A percentile compares a stretch with the other conserved stretches of the same genome.
Evolutionary conservation across 768 basidiomycete genomes (phyloP).

Genomic region (Boletus insuetus): DNA sequence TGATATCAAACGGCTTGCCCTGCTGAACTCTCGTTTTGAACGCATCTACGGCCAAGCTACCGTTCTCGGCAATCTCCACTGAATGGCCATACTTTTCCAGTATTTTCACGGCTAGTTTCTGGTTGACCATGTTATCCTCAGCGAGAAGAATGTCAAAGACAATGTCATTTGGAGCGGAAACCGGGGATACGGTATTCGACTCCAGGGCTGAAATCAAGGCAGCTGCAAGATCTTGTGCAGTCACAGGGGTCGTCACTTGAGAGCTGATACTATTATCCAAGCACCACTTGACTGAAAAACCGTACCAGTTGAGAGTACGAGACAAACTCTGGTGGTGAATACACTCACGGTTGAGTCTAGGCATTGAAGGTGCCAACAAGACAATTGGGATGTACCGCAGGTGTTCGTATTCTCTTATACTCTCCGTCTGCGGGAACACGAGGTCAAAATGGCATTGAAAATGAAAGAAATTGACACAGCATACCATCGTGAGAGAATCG

Average conservation of each 20-base stretch:
- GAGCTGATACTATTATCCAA: slow-evolving; percentile 95
- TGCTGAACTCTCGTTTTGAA: slow-evolving; percentile 76
- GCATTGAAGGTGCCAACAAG: slow-evolving; percentile 76
- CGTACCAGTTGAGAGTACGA: slow-evolving; percentile 2
- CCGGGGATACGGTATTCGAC: slow-evolving; percentile 88
- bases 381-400: slow-evolving; percentile 96
- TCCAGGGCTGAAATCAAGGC: slow-evolving; percentile 94
- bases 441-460: slow-evolving; percentile 7
- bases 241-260: slow-evolving; percentile 89
- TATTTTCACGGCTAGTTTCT: slow-evolving; percentile 95
- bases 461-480: slow-evolving; percentile 31
- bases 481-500: slow-evolving; percentile 80
- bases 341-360: slow-evolving; percentile 67
- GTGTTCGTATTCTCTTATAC: slow-evolving; percentile 88
- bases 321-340: neutral
- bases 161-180: slow-evolving; percentile 80
- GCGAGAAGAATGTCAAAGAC: slow-evolving; percentile 92
- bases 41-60: slow-evolving; percentile 87
- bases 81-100: slow-evolving; percentile 94
- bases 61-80: slow-evolving; percentile 97
- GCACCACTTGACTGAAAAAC: slow-evolving; percentile 82
- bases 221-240: slow-evolving; percentile 83
- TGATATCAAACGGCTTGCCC: slow-evolving; percentile 82
- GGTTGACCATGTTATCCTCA: slow-evolving; percentile 95
- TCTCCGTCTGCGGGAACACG: slow-evolving; percentile 64